Evolutionary conservation across 2,329 filamentous ascomycete genomes (phyloP), one percentile per base, ranked within the genome.

Genomic region (Curvularia sp.): DNA sequence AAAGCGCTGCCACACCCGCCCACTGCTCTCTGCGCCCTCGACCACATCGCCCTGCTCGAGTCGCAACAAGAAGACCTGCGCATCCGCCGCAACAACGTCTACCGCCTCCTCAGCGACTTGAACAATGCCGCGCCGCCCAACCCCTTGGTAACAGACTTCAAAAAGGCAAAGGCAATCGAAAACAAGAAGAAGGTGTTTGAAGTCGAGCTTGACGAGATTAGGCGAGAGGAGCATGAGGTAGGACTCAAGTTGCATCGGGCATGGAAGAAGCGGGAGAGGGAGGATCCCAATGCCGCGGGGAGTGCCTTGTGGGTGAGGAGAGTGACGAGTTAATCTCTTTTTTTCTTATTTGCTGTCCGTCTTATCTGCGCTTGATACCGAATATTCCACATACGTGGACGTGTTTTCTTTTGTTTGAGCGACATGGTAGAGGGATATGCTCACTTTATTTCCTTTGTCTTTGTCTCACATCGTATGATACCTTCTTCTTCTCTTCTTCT

Each of bases 1-100:
- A 79, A 79, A 64, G 76, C 76, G 13, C 72, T 79, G 6, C 77
- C 77, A 2, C 69, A 69, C 7, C 74, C 77, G 1, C 77, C 77
- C 1, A 72, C 73, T 6, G 64, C 73, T 26, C 68, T 75, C 39
- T 53, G 58, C n/a, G 72, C 75, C 26, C 66, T 60, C 33, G 76
- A 78, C 57, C 76, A 75, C 55, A 64, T 79, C 41, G 64, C 73
- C 15, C 67, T 71, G 30, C 71, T 79, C 18, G 71, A 78, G 63
- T 75, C 76, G 6, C 76, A 77, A 55, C 68, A 78, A 53, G 76
- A 77, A 58, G 76, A 78, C 49, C 61, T 79, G 12, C 68, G 68
- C 20, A 67, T 76, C 24, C 75, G 75, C 7, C 74, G 75, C 41
- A 67, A 61, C 49, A 79, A 79, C 30, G 71, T 79, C 15, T 67